Evolutionary conservation across 352 stramenopile genomes (phyloP).

Genomic region (Pythium rishiriense): DNA sequence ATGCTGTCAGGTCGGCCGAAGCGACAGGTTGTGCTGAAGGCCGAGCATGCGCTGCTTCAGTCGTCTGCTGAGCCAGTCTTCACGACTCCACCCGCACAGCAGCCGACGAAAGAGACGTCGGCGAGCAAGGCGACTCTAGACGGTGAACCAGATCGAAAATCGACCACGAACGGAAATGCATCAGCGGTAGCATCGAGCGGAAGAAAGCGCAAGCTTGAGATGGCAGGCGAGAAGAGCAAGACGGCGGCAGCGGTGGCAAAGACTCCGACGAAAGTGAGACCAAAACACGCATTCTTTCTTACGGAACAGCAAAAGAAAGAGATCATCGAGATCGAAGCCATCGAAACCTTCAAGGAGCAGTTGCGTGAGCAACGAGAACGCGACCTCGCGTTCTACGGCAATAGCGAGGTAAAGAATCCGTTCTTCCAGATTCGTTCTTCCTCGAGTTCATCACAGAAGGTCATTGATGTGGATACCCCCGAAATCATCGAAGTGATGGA

Average conservation of each 20-base stretch:
- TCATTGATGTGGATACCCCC: conserved; percentile 24
- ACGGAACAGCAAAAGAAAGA: conserved; percentile 66
- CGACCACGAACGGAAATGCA: background rate
- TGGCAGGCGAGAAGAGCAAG: conserved; percentile 35
- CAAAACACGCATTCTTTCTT: conserved; percentile 45
- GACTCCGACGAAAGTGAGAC: conserved; percentile 1
- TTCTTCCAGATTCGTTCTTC: conserved; percentile 56
- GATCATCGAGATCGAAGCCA: conserved; percentile 66
- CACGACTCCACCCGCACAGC: conserved; percentile 19
- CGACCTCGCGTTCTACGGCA: conserved; percentile 70
- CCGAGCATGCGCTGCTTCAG: conserved; percentile 30
- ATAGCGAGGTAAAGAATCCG: conserved; percentile 47
- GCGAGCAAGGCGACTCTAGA: conserved; percentile 17
- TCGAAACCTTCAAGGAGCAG: conserved; percentile 63
- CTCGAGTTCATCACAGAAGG: conserved; percentile 15
- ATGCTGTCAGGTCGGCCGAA: conserved; percentile 52
- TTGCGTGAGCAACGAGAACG: conserved; percentile 65
- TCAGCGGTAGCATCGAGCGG: conserved; percentile 12
- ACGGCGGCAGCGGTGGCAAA: conserved; percentile 5
- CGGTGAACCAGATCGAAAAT: conserved; percentile 17
- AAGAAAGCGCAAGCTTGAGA: conserved; percentile 64
- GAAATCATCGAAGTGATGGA: conserved; percentile 40
- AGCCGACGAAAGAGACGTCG: conserved; percentile 1
- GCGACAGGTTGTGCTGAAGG: conserved; percentile 48
- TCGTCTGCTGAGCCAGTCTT: conserved; percentile 6